Evolutionary conservation across 305 asterid genomes (phyloP), one percentile per base, ranked within the genome.

Genomic region (Petunia hybrid): DNA sequence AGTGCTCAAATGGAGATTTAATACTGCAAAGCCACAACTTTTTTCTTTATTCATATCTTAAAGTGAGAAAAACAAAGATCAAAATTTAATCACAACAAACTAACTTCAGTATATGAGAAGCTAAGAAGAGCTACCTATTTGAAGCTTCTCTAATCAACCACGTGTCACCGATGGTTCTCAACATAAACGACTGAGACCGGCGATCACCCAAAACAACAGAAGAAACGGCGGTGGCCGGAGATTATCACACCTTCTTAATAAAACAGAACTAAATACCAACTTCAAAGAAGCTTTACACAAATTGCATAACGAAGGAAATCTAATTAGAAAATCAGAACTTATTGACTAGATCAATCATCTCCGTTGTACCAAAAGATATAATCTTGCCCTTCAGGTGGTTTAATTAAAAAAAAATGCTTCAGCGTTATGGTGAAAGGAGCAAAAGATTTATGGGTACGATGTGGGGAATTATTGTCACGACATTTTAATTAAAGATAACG

Each of bases 361-460:
- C 59, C 92, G 97, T 59, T 48, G 46, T 53, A 84, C 74, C 81
- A 82, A 85, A 41, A 83, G 87, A 53, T 86, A 68, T 81, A 53
- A 22, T 68, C 75, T 85, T 13, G 93, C 95, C 40, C 89, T 90
- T 68, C 92, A 90, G 97, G 97, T 90, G 31, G 31, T 22, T 22
- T 22, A 22, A 22, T 22, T 22, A 22, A 22, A 22, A 22, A 22
- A 22, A 22, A 22, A 22, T 22, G 31, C 31, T 22, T 22, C 31
- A 22, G 31, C 31, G 31, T 22, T 22, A 22, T 22, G 31, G 31
- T 22, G 31, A 22, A 22, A 22, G 31, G 31, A 22, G 31, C 31
- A 22, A 22, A 22, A 22, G 31, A 22, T 22, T 22, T 22, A 22
- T 22, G 31, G 31, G 31, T 22, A 22, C 31, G 31, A 22, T 22